These are phyloP conservation scores for Talaromyces sp. DNA, from an alignment of 2,329 filamentous ascomycete species.

Conservation along the genomic window DNA sequence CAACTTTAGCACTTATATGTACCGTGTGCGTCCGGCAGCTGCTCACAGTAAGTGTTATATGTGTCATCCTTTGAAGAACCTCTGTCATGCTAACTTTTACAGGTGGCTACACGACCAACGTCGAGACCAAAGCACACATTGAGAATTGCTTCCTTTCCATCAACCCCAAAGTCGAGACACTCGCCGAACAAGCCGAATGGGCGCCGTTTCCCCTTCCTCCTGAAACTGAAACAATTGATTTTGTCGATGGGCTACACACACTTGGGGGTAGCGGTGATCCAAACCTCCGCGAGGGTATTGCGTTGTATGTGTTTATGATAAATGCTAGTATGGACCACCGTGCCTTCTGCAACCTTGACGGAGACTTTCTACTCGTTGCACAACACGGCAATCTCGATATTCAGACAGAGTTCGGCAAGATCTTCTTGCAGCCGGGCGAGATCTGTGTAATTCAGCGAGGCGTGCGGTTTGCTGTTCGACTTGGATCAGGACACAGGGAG, in stretches of 20 bases:
- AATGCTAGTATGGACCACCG: slow-evolving; percentile 53
- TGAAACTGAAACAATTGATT: slow-evolving; percentile 49
- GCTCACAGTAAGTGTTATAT: slow-evolving; percentile 24
- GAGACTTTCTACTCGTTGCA: slow-evolving; percentile 72
- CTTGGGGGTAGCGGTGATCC: slow-evolving; percentile 55
- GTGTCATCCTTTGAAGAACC: neutral
- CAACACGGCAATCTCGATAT: slow-evolving; percentile 73
- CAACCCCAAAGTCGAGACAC: slow-evolving; percentile 52
- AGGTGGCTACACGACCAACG: slow-evolving; percentile 40
- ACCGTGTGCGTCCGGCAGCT: slow-evolving; percentile 27
- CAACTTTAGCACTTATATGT: slow-evolving; percentile 31
- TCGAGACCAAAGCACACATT: slow-evolving; percentile 33
- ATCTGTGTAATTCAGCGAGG: slow-evolving; percentile 74
- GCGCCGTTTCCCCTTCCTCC: slow-evolving; percentile 52
- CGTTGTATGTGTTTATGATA: slow-evolving; percentile 54
- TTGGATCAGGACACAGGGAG: slow-evolving; percentile 51
- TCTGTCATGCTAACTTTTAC: neutral
- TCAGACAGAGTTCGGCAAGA: slow-evolving; percentile 69
- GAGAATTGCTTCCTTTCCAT: slow-evolving; percentile 32
- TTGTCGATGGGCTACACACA: slow-evolving; percentile 53
- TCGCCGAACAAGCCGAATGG: slow-evolving; percentile 54
- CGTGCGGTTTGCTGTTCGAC: slow-evolving; percentile 59
- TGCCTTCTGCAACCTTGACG: slow-evolving; percentile 62
- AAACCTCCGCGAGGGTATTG: slow-evolving; percentile 51
- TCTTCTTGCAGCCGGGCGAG: slow-evolving; percentile 74